Conservation (phyloP, 1,284 basidiomycete species). For the Ganoderma lingzhi region DNA sequence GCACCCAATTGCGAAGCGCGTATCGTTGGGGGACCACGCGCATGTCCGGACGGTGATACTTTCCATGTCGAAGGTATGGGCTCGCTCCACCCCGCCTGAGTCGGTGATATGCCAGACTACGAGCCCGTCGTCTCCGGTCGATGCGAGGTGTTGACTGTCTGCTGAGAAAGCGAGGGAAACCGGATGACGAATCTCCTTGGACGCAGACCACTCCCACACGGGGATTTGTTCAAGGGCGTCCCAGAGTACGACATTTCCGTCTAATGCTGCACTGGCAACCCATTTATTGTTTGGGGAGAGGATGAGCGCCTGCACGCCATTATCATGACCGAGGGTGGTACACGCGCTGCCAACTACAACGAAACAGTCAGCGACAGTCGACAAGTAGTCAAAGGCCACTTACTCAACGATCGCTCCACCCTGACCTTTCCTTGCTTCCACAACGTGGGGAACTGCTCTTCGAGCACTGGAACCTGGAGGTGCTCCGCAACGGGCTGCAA, state of each 20-base stretch:
- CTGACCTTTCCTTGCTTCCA: background rate
- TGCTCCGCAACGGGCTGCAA: background rate
- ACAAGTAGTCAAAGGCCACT: no score
- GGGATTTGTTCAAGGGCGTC: background rate
- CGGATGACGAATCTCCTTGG: background rate
- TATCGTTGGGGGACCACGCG: background rate
- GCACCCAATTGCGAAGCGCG: background rate
- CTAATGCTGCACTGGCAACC: background rate
- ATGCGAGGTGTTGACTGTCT: background rate
- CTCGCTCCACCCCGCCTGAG: background rate
- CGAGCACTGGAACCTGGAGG: background rate
- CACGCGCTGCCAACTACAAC: background rate
- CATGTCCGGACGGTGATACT: background rate
- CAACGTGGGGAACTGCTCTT: background rate
- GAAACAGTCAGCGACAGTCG: background rate
- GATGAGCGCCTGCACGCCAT: background rate
- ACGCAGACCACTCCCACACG: background rate
- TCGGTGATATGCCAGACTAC: background rate
- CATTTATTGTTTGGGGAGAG: background rate
- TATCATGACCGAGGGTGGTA: background rate
- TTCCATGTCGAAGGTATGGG: background rate
- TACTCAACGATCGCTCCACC: background rate
- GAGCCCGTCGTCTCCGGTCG: background rate
- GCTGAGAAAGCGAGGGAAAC: background rate
- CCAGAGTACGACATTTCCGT: constrained; percentile 4